Conservation (phyloP, 192 early-diverging fungal genomes). For the Umbelopsis sp. region DNA sequence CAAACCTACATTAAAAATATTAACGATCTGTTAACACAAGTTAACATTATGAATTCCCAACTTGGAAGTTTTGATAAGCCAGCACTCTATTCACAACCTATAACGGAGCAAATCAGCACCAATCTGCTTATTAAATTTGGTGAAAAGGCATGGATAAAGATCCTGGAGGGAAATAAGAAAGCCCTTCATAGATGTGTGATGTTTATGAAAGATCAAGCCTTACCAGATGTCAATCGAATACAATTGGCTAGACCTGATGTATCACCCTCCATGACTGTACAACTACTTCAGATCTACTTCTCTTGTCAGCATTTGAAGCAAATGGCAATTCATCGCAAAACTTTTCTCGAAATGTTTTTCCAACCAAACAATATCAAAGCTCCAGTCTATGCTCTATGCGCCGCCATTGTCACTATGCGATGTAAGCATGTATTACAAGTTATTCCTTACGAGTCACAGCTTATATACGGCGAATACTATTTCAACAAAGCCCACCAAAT, state of each 20-base stretch:
- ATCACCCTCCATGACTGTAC: neutral
- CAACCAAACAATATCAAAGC: conserved; percentile 1
- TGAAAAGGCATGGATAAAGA: neutral
- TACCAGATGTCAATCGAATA: conserved; percentile 12
- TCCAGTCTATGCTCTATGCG: conserved; percentile 13
- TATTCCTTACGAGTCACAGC: neutral
- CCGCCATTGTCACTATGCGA: neutral
- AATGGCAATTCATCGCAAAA: neutral
- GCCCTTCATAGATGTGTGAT: conserved; percentile 4
- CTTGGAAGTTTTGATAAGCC: neutral
- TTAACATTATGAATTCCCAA: neutral
- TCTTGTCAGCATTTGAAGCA: conserved; percentile 12
- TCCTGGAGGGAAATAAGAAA: neutral
- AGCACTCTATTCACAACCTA: neutral
- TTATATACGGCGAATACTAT: conserved; percentile 11
- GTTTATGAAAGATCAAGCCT: conserved; percentile 1
- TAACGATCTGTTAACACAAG: neutral
- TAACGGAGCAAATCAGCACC: neutral
- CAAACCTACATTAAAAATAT: neutral
- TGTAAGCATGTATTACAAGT: conserved; percentile 11
- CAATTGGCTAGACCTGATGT: neutral
- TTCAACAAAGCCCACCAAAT: conserved; percentile 1
- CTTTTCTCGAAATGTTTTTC: neutral
- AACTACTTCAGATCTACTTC: conserved; percentile 13
- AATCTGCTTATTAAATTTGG: neutral